Evolutionary conservation across 306 rosid species (phyloP), one percentile per base, ranked within the genome.

Genomic region (Fagus crenata): DNA sequence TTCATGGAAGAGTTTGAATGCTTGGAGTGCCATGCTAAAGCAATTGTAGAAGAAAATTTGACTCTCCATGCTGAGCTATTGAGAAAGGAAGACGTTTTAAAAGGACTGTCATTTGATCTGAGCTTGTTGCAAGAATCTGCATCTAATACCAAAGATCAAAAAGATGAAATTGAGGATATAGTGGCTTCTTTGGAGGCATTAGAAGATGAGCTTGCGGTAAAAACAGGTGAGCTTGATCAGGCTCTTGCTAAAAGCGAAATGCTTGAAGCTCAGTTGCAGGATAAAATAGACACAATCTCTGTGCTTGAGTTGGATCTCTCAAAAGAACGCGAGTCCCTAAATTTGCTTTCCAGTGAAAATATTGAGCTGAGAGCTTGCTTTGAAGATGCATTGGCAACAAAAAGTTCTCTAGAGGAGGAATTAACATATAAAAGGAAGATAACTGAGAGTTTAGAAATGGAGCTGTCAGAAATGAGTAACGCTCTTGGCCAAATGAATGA

Each of bases 61-160:
- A 74, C 86, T 75, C 89, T 88, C 63, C 89, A 82, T 73, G 80
- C 83, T 75, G 99, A 95, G 83, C 69, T 90, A 77, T 72, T 83
- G 28, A 85, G 97, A 80, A 95, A 88, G 89, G 97, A 92, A 7
- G 96, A 89, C 51, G 87, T 95, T 70, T 92, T 92, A 51, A 88
- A 83, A 54, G 99, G 99, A 64, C 75, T 95, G 82, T 64, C 88
- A 67, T 95, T 92, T 71, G 99, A 95, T 83, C 81, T 92, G 74
- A 92, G 99, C 82, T 87, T 95, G 89, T 86, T 95, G 83, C 99
- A 95, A 84, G 99, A 95, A 86, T 88, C 99, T 43, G 92, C 99
- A 49, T 90, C 99, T 17, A 89, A 82, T 75, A 86, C 73, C 31
- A 89, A 90, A 84, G 99, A 95, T 81, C 87, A 87, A 67, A 89